Conservation (phyloP, 208 protist genomes). For the Phytomonas sp. region DNA sequence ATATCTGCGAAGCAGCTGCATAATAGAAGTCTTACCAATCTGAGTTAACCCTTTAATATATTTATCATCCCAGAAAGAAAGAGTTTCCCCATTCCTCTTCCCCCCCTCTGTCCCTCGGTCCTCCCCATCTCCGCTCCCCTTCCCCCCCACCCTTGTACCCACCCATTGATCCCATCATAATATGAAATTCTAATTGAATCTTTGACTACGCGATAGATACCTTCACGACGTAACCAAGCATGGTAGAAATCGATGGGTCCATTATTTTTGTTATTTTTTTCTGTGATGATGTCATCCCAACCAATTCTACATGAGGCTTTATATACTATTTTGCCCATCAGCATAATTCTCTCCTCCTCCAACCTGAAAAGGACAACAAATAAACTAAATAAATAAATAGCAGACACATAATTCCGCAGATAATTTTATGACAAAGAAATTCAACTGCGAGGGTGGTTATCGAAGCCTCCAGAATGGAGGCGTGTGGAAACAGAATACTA, state of each 20-base stretch:
- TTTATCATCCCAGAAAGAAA: background rate
- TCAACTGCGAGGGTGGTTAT: background rate
- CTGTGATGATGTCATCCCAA: background rate
- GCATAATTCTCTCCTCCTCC: background rate
- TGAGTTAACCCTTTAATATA: background rate
- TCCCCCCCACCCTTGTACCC: too few relatives aligned
- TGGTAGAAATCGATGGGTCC: background rate
- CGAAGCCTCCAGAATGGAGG: background rate
- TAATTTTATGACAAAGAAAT: slow-evolving; percentile 3
- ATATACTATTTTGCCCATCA: background rate
- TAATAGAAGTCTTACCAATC: background rate
- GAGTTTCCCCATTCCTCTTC: background rate
- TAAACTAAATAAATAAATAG: slow-evolving; percentile 7
- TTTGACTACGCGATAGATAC: background rate
- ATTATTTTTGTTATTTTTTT: background rate
- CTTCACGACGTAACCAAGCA: background rate
- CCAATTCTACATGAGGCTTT: background rate
- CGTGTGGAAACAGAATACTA: background rate
- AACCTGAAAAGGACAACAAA: background rate
- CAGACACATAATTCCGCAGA: slow-evolving; percentile 4
- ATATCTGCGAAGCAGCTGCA: background rate
- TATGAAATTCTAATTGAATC: background rate
- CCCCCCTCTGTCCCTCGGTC: too few relatives aligned
- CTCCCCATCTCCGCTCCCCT: too few relatives aligned
- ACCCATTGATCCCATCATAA: background rate